phyloP scores from a whole-genome alignment of 106 monocot species.

The Allium sativum region DNA sequence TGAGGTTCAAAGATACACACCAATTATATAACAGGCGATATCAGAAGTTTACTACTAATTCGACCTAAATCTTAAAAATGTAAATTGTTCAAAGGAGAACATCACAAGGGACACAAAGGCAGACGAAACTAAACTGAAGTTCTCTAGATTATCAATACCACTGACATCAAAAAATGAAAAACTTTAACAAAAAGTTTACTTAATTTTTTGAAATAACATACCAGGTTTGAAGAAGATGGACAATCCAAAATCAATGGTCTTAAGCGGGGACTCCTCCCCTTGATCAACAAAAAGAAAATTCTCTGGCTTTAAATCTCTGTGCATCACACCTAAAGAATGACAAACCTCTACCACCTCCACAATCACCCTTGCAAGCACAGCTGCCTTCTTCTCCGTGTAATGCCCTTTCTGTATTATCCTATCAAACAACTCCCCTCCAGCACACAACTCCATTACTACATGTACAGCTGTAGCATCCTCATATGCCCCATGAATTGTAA shows the following conservation, averaged over 20 bases:
- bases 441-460: slow-evolving; percentile 22
- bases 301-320: slow-evolving; percentile 26
- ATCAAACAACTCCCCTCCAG: slow-evolving; percentile 25
- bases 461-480: slow-evolving; percentile 23
- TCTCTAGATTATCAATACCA: background rate
- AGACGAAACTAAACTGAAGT: background rate
- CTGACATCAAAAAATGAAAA: background rate
- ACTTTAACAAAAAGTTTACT: no score
- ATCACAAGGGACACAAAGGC: background rate
- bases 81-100: background rate
- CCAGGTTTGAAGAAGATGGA: slow-evolving; percentile 26
- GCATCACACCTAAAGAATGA: slow-evolving; percentile 29
- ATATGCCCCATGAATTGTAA: slow-evolving; percentile 17
- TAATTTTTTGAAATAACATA: background rate
- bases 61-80: no score
- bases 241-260: slow-evolving; percentile 25
- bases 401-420: slow-evolving; percentile 26
- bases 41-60: no score
- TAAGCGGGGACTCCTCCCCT: slow-evolving; percentile 13
- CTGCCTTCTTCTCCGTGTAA: slow-evolving; percentile 26
- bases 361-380: slow-evolving; percentile 21
- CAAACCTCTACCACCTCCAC: slow-evolving; percentile 24
- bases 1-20: no score
- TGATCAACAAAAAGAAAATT: slow-evolving; percentile 22
- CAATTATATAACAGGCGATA: no score